These are phyloP conservation scores for Penicillium salamii DNA, from an alignment of 495 filamentous ascomycete species.

Conservation along the genomic window DNA sequence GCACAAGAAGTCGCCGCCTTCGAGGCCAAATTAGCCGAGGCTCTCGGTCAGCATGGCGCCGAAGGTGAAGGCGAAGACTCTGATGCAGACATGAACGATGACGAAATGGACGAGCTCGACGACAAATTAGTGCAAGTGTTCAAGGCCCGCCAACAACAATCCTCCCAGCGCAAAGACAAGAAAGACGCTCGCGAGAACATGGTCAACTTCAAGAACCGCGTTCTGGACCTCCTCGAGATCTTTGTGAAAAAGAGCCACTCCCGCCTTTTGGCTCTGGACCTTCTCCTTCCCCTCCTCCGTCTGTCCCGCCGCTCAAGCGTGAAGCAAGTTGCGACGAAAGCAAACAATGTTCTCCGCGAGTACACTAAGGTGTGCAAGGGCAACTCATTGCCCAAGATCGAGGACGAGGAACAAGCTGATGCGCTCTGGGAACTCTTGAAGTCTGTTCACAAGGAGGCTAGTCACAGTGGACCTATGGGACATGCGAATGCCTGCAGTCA, in stretches of 20 bases:
- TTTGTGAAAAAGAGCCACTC: constrained; percentile 77
- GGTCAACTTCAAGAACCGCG: constrained; percentile 89
- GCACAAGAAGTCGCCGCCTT: constrained; percentile 59
- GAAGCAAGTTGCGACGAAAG: constrained; percentile 72
- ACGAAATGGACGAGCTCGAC: constrained; percentile 91
- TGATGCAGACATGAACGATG: constrained; percentile 84
- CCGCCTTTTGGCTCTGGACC: constrained; percentile 60
- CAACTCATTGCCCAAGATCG: constrained; percentile 41
- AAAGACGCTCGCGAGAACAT: constrained; percentile 87
- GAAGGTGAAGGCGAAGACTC: constrained; percentile 55
- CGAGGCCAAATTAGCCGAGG: constrained; percentile 73
- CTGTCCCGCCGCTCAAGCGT: constrained; percentile 60
- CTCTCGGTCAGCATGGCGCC: constrained; percentile 62
- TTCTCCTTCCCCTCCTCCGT: constrained; percentile 64
- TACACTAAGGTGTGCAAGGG: constrained; percentile 70
- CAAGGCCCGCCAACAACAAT: constrained; percentile 60
- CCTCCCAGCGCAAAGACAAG: constrained; percentile 71
- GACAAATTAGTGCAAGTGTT: constrained; percentile 79
- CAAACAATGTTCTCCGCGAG: constrained; percentile 61
- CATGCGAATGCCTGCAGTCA: constrained; percentile 59
- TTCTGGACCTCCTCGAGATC: constrained; percentile 82
- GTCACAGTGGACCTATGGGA: constrained; percentile 55
- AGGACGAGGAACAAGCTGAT: constrained; percentile 30
- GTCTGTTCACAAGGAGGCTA: constrained; percentile 69
- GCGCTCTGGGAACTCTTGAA: constrained; percentile 57